These are phyloP conservation scores for Adansonia digitata DNA, from an alignment of 345 rosid species.

Conservation along the genomic window DNA sequence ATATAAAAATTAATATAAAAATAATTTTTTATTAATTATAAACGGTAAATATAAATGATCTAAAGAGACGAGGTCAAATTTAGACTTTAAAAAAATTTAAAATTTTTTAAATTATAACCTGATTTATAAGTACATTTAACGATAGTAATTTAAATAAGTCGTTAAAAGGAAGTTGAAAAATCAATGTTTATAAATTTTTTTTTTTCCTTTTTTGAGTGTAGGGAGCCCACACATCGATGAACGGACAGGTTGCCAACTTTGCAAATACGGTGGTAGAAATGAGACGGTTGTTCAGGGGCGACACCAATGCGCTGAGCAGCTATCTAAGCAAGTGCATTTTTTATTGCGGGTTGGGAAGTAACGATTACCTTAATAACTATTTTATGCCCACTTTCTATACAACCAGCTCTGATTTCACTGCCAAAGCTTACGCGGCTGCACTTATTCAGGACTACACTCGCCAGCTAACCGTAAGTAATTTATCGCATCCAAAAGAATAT, in stretches of 20 bases:
- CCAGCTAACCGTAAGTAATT: constrained; percentile 56
- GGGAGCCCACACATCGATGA: constrained; percentile 81
- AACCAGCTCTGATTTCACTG: constrained; percentile 47
- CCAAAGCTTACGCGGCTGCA: constrained; percentile 49
- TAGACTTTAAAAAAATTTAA: no score
- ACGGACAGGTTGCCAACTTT: constrained; percentile 51
- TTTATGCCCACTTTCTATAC: constrained; percentile 76
- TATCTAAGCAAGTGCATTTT: constrained; percentile 63
- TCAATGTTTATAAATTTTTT: not conserved
- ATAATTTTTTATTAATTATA: no score
- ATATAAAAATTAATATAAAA: no score
- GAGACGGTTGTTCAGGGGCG: constrained; percentile 66
- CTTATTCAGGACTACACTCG: constrained; percentile 71
- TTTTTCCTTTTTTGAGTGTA: constrained; percentile 16
- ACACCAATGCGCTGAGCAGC: constrained; percentile 36
- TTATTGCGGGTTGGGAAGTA: constrained; percentile 82
- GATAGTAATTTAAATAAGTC: not conserved
- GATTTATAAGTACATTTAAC: no score
- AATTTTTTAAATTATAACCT: no score
- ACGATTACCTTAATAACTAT: constrained; percentile 86
- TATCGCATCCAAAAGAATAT: not conserved
- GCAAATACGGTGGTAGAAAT: constrained; percentile 41
- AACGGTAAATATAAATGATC: no score
- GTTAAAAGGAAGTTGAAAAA: not conserved
- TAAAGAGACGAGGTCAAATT: no score